Base-by-base conservation (phyloP, 2,329 filamentous ascomycete genomes). In the Alternaria consortialis region DNA sequence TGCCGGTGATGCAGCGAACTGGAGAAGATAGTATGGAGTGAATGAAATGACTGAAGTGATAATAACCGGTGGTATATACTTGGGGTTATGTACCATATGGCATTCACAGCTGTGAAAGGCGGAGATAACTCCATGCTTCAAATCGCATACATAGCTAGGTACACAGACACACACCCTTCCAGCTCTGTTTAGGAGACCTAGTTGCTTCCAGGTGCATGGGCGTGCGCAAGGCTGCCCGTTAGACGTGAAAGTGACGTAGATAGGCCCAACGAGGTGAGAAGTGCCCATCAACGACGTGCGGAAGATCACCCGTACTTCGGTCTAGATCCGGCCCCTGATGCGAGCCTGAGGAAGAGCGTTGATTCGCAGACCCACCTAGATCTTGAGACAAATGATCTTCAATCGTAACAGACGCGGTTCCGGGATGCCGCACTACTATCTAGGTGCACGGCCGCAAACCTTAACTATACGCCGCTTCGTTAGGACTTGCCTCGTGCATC, bases 401-500 rank as follows among this genome's bases (percentile, higher is more conserved):
- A 25, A 31, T 50, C 43, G 43, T 34, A 39, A 56, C 17, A 29
- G 43, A 40, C 42, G 11, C 25, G 13, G 44, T 56, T 32, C 12
- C 46, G 25, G 34, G 43, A 31, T 31, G 43, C 13, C 34, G 15
- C 43, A n/a, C 53, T 56, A 50, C 43, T 23, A 20, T 11, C 13
- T 37, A 1, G 20, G 1, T 9, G 53, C 53, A 50, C 43, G 32
- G 43, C 13, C 25, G 32, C 13, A 39, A 50, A 56, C 43, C 23
- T 31, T 56, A 56, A 56, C 29, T 56, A 39, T n/a, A 40, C 53
- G 34, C 53, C 44, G 20, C 23, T 31, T 50, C 43, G 25, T 50
- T 42, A 50, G 46, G n/a, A 12, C 34, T 32, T 56, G 53, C 23
- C 17, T 37, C 53, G 52, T 37, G 52, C 52, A 54, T 34, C 29